Evolutionary conservation across 805 yeast species (phyloP).

Genomic region (Ogataea pilisensis): DNA sequence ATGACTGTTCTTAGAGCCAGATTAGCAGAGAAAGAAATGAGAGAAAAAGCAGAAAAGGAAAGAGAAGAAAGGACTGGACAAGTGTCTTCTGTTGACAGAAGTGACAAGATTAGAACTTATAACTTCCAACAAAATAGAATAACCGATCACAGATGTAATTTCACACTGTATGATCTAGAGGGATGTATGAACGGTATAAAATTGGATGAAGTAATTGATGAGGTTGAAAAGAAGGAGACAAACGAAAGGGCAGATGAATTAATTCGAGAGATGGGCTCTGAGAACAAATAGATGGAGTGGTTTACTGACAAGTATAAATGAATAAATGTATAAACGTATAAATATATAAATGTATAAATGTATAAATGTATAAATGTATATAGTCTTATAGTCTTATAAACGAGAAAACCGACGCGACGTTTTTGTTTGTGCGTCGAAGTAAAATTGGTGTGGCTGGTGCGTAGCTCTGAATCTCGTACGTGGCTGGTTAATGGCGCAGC

Average conservation of each 20-base stretch:
- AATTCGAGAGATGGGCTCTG: background rate
- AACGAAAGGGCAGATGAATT: conserved; percentile 40
- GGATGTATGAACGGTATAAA: conserved; percentile 60
- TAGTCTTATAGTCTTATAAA: no score
- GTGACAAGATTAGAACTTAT: conserved; percentile 91
- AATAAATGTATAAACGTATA: no score
- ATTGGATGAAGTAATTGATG: conserved; percentile 53
- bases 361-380: no score
- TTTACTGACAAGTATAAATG: background rate
- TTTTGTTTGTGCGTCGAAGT: no score
- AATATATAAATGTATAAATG: no score
- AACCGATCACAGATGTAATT: conserved; percentile 91
- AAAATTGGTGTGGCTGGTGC: background rate
- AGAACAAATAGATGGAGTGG: background rate
- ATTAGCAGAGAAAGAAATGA: conserved; percentile 74
- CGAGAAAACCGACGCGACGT: no score
- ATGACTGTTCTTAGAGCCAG: conserved; percentile 76
- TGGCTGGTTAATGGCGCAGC: background rate
- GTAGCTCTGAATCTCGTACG: no score
- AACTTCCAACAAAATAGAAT: conserved; percentile 89
- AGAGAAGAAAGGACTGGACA: conserved; percentile 69
- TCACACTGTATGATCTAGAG: conserved; percentile 68
- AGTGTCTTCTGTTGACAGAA: conserved; percentile 83
- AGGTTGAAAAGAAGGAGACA: conserved; percentile 43
- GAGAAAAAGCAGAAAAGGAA: conserved; percentile 60